These are phyloP conservation scores for Blastomyces percursus DNA, from an alignment of 2,329 filamentous ascomycete species.

Conservation along the genomic window DNA sequence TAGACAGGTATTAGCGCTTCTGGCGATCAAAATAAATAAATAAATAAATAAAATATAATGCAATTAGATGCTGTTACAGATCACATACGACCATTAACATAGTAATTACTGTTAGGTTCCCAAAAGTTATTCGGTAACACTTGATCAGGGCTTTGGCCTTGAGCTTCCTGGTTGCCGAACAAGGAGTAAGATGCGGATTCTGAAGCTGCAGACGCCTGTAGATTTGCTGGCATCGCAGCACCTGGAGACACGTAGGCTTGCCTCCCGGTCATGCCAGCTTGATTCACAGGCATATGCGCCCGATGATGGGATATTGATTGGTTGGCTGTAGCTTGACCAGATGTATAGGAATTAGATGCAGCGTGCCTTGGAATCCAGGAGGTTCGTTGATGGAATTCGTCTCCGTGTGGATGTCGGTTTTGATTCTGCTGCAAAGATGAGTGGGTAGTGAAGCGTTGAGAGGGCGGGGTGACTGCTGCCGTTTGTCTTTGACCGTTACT, in stretches of 20 bases:
- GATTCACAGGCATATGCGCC: not conserved
- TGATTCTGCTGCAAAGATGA: not conserved
- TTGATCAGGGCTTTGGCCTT: not conserved
- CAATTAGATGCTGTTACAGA: not conserved
- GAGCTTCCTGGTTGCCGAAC: not conserved
- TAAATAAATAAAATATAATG: too few relatives aligned
- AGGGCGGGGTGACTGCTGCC: not conserved
- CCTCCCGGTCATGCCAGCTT: not conserved
- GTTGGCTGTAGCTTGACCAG: not conserved
- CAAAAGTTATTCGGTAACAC: not conserved
- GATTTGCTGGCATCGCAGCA: not conserved
- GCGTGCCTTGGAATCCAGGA: not conserved
- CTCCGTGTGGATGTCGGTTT: not conserved
- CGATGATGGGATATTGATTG: not conserved
- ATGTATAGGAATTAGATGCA: not conserved
- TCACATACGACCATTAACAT: not conserved
- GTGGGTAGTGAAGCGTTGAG: not conserved
- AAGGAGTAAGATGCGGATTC: not conserved
- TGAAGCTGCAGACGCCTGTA: not conserved
- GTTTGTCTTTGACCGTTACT: not conserved
- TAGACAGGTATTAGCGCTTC: not conserved
- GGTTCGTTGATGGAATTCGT: not conserved
- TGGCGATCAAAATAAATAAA: not conserved
- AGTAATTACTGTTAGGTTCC: not conserved
- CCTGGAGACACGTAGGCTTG: not conserved